phyloP scores from a whole-genome alignment of 495 filamentous ascomycete genomes.

The Xylaria sp. region DNA sequence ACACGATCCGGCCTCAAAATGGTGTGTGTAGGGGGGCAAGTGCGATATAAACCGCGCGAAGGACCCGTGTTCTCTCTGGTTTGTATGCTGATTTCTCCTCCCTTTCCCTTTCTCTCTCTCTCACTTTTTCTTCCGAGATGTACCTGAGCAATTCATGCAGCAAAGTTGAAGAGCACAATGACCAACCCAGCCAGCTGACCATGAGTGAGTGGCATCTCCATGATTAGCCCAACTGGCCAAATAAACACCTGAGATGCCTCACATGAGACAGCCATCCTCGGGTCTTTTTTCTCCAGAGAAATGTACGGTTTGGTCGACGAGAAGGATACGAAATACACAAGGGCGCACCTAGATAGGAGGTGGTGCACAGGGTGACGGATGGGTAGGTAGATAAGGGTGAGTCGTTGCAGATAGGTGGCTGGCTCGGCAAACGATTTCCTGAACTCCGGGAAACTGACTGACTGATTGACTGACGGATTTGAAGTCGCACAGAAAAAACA shows the following conservation, averaged over 20 bases:
- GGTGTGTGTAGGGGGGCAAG: background rate
- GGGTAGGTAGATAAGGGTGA: background rate
- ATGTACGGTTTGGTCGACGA: conserved; percentile 4
- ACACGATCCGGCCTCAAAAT: background rate
- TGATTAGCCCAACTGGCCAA: background rate
- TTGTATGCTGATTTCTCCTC: background rate
- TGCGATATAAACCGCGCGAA: background rate
- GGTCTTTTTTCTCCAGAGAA: background rate
- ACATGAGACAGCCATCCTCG: background rate
- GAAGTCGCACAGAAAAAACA: background rate
- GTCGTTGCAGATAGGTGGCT: background rate
- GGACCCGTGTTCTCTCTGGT: background rate
- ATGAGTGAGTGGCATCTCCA: background rate
- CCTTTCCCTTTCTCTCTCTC: background rate
- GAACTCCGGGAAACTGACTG: conserved; percentile 10
- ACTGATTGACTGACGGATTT: background rate
- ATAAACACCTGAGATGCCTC: background rate
- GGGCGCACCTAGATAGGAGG: background rate
- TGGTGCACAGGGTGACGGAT: background rate
- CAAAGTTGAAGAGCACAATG: background rate
- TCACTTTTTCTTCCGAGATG: too few relatives aligned
- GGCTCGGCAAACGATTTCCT: conserved; percentile 9
- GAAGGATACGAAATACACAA: conserved; percentile 11
- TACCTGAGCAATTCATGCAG: too few relatives aligned
- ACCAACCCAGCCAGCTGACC: background rate